Evolutionary conservation across 768 basidiomycete species (phyloP), one percentile per base, ranked within the genome.

Genomic region (Russula dissimulans): DNA sequence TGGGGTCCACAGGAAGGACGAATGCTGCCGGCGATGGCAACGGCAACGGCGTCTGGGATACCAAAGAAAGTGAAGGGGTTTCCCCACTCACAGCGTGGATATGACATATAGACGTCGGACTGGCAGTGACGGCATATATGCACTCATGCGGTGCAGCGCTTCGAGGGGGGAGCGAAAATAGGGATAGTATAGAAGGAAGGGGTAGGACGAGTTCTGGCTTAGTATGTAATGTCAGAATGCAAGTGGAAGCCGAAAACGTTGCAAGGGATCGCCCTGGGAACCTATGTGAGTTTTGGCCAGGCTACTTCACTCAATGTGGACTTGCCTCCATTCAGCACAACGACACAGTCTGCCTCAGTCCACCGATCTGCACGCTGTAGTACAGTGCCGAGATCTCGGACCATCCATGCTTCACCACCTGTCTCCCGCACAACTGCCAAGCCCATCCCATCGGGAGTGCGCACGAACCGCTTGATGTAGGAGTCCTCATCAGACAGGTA

Each of bases 1-100:
- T 93, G 0, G 91, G 91, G 69, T 93, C 91, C 7, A 93, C 89
- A 14, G 88, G 86, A 31, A 91, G 69, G 31, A 93, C 84, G 44
- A 69, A 56, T 53, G 61, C 73, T 11, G 75, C 73, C 14, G 77
- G 74, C 51, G 70, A 69, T 1, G 75, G 59, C 10, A 86, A 73
- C 0, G 88, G 86, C 3, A 91, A 75, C 39, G 69, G 70, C 32
- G 76, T 76, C 50, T 77, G 76, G 14, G 81, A 80, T 57, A 78
- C 68, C 9, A 89, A 64, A 17, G 69, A 66, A 9, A 88, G 71
- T 5, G 73, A 69, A 5, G 77, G 74, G 41, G 67, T 42, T 29
- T 67, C 75, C 59, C 49, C 71, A 67, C 63, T 67, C 31, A 70
- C 65, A 29, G 79, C 74, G 64, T 75, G 76, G 34, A 91, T 72